phyloP scores from a whole-genome alignment of 1,284 basidiomycete genomes.

The Kalmanozyma brasiliensis region DNA sequence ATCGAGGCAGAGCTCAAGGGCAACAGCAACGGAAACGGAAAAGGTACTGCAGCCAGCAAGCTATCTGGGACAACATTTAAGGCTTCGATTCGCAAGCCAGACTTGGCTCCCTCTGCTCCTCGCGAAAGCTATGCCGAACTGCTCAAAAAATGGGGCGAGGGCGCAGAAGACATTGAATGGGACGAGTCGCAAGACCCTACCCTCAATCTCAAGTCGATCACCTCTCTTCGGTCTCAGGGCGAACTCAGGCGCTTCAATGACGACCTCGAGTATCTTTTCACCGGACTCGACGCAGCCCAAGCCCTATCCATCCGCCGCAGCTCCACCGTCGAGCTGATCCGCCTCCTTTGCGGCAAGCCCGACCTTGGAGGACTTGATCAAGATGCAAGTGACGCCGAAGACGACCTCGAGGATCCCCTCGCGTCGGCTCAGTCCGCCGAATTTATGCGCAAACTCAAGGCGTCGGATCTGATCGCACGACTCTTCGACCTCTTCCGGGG shows the following conservation, averaged over 20 bases:
- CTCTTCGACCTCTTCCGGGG: constrained; percentile 33
- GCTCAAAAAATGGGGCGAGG: constrained; percentile 48
- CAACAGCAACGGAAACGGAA: background rate
- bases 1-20: constrained; percentile 37
- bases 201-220: constrained; percentile 51
- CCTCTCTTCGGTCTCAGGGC: constrained; percentile 39
- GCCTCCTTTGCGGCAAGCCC: constrained; percentile 41
- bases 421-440: constrained; percentile 37
- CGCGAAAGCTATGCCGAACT: constrained; percentile 54
- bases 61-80: background rate
- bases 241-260: constrained; percentile 52
- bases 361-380: constrained; percentile 21
- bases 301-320: constrained; percentile 26
- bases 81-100: background rate
- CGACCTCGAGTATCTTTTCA: constrained; percentile 51
- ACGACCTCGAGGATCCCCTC: constrained; percentile 25
- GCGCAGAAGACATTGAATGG: constrained; percentile 50
- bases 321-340: constrained; percentile 43
- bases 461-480: constrained; percentile 38
- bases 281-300: constrained; percentile 31
- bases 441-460: constrained; percentile 50
- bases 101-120: constrained; percentile 5
- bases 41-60: background rate
- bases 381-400: constrained; percentile 7
- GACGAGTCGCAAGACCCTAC: constrained; percentile 51